Evolutionary conservation across 1,284 basidiomycete species (phyloP), one percentile per base, ranked within the genome.

Genomic region (Stereum hirsutum): DNA sequence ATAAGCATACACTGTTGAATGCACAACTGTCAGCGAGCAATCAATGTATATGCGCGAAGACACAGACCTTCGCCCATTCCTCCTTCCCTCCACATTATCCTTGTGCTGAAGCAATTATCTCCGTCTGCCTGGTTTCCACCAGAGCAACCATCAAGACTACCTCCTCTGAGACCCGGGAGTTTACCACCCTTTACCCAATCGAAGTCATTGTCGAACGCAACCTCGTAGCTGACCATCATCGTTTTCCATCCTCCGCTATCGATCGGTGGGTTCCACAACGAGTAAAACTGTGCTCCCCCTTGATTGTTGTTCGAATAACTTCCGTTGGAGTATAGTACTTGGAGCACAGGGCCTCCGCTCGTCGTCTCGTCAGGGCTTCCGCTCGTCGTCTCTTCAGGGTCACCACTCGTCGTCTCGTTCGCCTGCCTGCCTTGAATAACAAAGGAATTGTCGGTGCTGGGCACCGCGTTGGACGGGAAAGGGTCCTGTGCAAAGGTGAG

Each of bases 161-260:
- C 70, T 15, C 70, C 69, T 35, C 68, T 54, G 33, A 71, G 40
- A 1, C 70, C 70, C n/a, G 70, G 69, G 12, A 72, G 57, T 56
- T 72, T 72, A 3, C 70, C 70, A 36, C 70, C 69, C 52, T 66
- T 67, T 23, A 69, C 67, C 51, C 61, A 81, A 54, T 53, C 72
- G 68, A 54, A 75, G 61, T 60, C 61, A 0, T 61, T 45, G 49
- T 79, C 78, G 55, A 88, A 85, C 1, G 80, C 79, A 30, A 87
- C 63, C 54, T 87, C 82, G 57, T 87, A 88, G 7, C 76, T 71
- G 14, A 85, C 57, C 43, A 81, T 58, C 78, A 83, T 78, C 19
- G 76, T 73, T 47, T 74, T 63, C 52, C 82, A 82, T 49, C 72
- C 65, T 2, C 70, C 65, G n/a, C n/a, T n/a, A n/a, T n/a, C n/a